phyloP scores from a whole-genome alignment of 23 red algal species.

The Gracilaria caudata region DNA sequence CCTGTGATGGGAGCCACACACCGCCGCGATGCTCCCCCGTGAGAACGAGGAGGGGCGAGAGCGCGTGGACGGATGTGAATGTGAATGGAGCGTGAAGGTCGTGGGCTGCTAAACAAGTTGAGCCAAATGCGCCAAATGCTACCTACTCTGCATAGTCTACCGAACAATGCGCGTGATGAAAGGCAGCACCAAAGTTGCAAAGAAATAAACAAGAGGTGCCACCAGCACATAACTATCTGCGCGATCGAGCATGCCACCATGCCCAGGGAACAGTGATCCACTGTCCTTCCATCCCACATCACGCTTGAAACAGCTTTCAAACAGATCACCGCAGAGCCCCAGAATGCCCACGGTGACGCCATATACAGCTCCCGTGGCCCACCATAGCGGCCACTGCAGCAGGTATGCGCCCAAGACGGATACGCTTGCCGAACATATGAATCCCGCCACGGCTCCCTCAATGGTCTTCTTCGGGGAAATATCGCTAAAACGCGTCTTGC shows the following conservation, averaged over 20 bases:
- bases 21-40: neutral
- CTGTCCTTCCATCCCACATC: conserved; percentile 98
- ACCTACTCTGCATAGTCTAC: conserved; percentile 14
- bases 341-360: conserved; percentile 91
- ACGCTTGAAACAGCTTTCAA: conserved; percentile 94
- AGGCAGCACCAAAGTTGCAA: conserved; percentile 85
- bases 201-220: conserved; percentile 95
- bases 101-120: neutral
- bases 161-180: conserved; percentile 47
- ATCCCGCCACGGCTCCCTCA: conserved; percentile 94
- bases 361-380: conserved; percentile 88
- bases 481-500: conserved; percentile 67
- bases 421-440: conserved; percentile 77
- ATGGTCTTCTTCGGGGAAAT: conserved; percentile 96
- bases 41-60: neutral
- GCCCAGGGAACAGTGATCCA: conserved; percentile 86
- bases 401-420: conserved; percentile 84
- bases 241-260: conserved; percentile 97
- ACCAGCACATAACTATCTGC: conserved; percentile 91
- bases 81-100: too few relatives aligned
- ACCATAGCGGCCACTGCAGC: conserved; percentile 93
- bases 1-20: too few relatives aligned
- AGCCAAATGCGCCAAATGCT: neutral
- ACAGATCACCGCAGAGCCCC: conserved; percentile 96
- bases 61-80: too few relatives aligned